A percentile compares a stretch with the other conserved stretches of the same genome.
phyloP scores from a whole-genome alignment of 208 protist genomes.

The Acanthamoeba rhysodes region DNA sequence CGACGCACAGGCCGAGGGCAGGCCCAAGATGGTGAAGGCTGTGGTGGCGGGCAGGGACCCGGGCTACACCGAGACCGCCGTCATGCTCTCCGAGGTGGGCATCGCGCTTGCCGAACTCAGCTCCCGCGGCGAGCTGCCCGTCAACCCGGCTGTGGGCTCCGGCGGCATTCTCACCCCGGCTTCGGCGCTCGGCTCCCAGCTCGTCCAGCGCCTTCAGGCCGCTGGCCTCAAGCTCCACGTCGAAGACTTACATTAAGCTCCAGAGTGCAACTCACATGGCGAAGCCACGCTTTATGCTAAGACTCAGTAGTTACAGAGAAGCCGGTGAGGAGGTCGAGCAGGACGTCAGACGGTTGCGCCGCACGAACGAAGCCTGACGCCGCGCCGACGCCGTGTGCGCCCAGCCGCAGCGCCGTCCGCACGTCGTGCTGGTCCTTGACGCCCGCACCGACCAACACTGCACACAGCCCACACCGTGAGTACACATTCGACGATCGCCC shows the following conservation, averaged over 20 bases:
- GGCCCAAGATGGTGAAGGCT: constrained; percentile 22
- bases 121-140: neutral
- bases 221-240: constrained; percentile 62
- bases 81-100: constrained; percentile 76
- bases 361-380: neutral
- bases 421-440: constrained; percentile 18
- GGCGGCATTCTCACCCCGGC: constrained; percentile 77
- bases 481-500: neutral
- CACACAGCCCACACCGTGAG: neutral
- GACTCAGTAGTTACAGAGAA: neutral
- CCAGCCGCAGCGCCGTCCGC: neutral
- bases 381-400: neutral
- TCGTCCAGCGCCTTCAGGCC: constrained; percentile 56
- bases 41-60: constrained; percentile 77
- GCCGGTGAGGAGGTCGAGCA: neutral
- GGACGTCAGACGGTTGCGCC: neutral
- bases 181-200: neutral
- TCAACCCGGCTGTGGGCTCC: neutral
- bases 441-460: neutral
- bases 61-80: constrained; percentile 78
- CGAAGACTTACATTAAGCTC: constrained; percentile 11
- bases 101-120: constrained; percentile 40
- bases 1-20: constrained; percentile 20
- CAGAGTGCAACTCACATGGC: too few relatives aligned
- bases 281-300: too few relatives aligned